phyloP scores from a whole-genome alignment of 1,284 basidiomycete species.

The Mycena citricolor region DNA sequence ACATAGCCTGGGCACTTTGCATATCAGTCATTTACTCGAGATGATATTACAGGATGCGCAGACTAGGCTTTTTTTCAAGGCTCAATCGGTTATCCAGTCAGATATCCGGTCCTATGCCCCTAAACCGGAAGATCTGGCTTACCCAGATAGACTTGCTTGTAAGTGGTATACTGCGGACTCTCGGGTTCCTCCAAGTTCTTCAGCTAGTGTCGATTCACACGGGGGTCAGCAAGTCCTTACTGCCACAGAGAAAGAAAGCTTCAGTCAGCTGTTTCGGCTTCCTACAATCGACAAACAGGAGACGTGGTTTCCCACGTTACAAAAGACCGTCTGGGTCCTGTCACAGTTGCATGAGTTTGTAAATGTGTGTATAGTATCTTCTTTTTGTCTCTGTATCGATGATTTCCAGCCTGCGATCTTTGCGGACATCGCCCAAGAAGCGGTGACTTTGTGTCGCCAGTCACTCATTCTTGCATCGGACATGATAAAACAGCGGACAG shows the following conservation, averaged over 20 bases:
- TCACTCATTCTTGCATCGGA: conserved; percentile 75
- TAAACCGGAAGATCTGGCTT: conserved; percentile 76
- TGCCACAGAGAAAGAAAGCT: conserved; percentile 61
- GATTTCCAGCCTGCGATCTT: conserved; percentile 78
- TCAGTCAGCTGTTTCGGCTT: conserved; percentile 66
- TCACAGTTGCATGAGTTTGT: conserved; percentile 87
- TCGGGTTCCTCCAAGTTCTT: no score
- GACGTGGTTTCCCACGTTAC: conserved; percentile 87
- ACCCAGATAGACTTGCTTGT: conserved; percentile 78
- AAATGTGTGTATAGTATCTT: conserved; percentile 55
- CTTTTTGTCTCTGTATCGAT: not conserved
- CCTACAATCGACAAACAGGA: conserved; percentile 75
- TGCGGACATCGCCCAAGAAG: conserved; percentile 91
- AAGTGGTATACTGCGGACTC: no score
- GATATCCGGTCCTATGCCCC: conserved; percentile 84
- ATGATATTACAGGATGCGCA: conserved; percentile 76
- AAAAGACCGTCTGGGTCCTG: conserved; percentile 85
- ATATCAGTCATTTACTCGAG: conserved; percentile 31
- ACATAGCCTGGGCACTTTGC: conserved; percentile 52
- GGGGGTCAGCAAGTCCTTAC: conserved; percentile 3
- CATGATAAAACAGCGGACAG: conserved; percentile 49
- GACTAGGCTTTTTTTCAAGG: conserved; percentile 90
- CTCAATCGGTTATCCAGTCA: conserved; percentile 83
- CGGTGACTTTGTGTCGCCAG: conserved; percentile 75
- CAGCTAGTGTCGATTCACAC: no score